Conservation (phyloP, 164 flowering plant species). For the Chimonanthus praecox region DNA sequence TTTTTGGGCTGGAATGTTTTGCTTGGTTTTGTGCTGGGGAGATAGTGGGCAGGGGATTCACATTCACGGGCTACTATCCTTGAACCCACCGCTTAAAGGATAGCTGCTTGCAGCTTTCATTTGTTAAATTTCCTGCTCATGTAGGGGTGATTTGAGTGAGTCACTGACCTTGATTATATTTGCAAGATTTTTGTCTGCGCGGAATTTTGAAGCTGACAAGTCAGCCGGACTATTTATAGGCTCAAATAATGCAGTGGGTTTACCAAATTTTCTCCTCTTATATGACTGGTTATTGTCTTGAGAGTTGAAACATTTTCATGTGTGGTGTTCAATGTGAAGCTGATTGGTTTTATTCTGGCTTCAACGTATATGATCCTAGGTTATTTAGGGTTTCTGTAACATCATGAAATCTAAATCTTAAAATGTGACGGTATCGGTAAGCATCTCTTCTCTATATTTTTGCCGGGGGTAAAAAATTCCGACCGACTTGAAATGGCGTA, state of each 20-base stretch:
- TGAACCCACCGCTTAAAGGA: neutral
- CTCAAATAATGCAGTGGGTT: neutral
- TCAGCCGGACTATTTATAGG: neutral
- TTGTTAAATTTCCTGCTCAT: neutral
- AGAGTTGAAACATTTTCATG: no score
- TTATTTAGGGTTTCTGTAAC: no score
- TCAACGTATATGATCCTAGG: no score
- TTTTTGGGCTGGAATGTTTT: constrained; percentile 16
- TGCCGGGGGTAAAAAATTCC: no score
- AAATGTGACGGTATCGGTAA: no score
- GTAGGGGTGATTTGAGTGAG: neutral
- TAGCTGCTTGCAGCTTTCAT: neutral
- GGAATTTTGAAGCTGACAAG: neutral
- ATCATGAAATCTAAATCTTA: no score
- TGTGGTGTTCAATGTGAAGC: no score
- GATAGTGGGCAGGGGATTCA: constrained; percentile 20
- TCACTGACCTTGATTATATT: neutral
- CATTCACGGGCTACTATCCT: constrained; percentile 20
- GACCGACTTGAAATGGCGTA: no score
- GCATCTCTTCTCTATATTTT: no score
- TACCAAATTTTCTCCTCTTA: neutral
- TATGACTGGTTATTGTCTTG: no score
- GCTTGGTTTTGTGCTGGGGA: constrained; percentile 22
- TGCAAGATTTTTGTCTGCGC: neutral
- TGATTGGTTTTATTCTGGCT: no score